Base-by-base conservation (phyloP, 1,284 basidiomycete species). In the Trichosporon faecale region DNA sequence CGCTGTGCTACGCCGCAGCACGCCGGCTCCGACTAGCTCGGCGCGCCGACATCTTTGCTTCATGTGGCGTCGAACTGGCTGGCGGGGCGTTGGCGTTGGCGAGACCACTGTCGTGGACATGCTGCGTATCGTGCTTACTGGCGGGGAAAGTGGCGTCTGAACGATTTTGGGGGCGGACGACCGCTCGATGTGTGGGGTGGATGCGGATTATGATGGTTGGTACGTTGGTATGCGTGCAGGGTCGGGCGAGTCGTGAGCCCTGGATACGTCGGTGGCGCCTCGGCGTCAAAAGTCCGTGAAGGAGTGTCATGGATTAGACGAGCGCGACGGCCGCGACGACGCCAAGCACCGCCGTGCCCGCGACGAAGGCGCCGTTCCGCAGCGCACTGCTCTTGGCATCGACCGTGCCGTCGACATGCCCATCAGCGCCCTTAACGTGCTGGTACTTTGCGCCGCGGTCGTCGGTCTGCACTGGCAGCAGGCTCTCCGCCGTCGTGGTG, bases 311-410 rank as follows among this genome's bases (percentile, higher is more conserved):
- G 5, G 55, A 23, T 65, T 66, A 69, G 37, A 70, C 46, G 35
- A 64, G 21, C 7, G 68, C 66, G 12, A 63, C 68, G n/a, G 60
- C 69, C 12, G 65, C 68, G 46, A 69, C 25, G 25, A 64, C 46
- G 25, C 40, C 69, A 23, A 64, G 52, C 25, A 33, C 40, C 18
- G 29, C 18, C 37, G 57, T 14, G 37, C 18, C 31, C 11, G 33
- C 66, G 25, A 6, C 44, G 8, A n/a, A n/a, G n/a, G n/a, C 8
- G 31, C 65, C 65, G 31, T 7, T 27, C 4, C 55, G 57, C 57
- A 16, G 1, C 29, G 29, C 49, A 11, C 5, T 18, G 57, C 29
- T 61, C 57, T 31, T 61, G 6, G 57, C 57, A n/a, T 61, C 57
- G 29, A 61, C 57, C 29, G 57, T 61, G 57, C 57, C 57, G 27